Conservation (phyloP, 202 grass and related monocot genomes). For the Elaeis oleifera region DNA sequence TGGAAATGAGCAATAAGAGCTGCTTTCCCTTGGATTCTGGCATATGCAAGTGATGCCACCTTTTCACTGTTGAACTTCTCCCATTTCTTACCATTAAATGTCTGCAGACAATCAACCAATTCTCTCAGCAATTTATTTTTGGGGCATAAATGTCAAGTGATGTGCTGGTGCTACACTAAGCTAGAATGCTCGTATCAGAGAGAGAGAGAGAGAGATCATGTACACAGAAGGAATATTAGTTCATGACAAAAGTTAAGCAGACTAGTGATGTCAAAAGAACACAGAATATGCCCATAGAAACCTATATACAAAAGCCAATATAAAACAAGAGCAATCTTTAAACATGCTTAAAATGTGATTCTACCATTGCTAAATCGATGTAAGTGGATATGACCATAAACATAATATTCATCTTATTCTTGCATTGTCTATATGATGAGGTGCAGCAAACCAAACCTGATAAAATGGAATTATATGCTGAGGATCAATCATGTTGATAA, state of each 20-base stretch:
- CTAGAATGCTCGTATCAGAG: not conserved
- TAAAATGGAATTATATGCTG: conserved; percentile 82
- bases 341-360: not conserved
- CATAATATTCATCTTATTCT: too few relatives aligned
- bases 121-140: not conserved
- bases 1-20: conserved; percentile 86
- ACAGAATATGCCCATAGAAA: too few relatives aligned
- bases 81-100: conserved; percentile 91
- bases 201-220: too few relatives aligned
- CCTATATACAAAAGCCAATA: too few relatives aligned
- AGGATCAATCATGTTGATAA: conserved; percentile 95
- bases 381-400: too few relatives aligned
- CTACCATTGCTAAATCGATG: not conserved
- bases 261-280: too few relatives aligned
- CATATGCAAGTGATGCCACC: conserved; percentile 87
- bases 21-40: conserved; percentile 77
- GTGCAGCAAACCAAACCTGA: conserved; percentile 45
- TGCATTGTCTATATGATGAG: not conserved
- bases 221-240: too few relatives aligned
- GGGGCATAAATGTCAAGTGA: not conserved
- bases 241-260: too few relatives aligned
- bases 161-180: not conserved
- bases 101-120: conserved; percentile 36
- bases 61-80: conserved; percentile 95
- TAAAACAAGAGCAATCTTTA: not conserved